Evolutionary conservation across 192 early-diverging fungal genomes (phyloP), one percentile per base, ranked within the genome.

Genomic region (Podila epigama): DNA sequence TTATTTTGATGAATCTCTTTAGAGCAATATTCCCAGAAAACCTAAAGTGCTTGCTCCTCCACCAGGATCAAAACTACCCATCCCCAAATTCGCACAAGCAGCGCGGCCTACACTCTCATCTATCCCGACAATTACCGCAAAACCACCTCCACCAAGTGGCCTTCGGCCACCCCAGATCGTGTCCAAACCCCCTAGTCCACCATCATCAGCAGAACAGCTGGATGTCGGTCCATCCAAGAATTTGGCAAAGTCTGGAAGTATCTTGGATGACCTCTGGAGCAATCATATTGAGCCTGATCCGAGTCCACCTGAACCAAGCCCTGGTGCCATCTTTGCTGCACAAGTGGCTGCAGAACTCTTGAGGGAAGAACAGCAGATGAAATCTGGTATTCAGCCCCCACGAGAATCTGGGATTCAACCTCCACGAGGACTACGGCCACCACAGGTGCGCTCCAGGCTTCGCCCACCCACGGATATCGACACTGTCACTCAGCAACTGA

Each of bases 11-110:
- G n/a, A n/a, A n/a, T n/a, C n/a, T n/a, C n/a, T n/a, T n/a, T 56
- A 77, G 72, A 77, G 68, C 37, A 77, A 77, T 39, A 68, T 77
- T n/a, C 72, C 72, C 25, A 57, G 72, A 29, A 77, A 77, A 42
- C 72, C 72, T 10, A 58, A 59, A 20, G 60, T 63, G 5, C 44
- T 77, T 6, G 65, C 72, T n/a, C 72, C 66, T 22, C 65, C 72
- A 15, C 65, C 72, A 11, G 72, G 72, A 11, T 77, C 72, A 31
- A 55, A 51, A 34, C 35, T 77, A 4, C 72, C 72, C 34, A 59
- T 77, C 28, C 72, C 66, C 22, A 58, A 60, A 25, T 57, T 65
- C 4, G 55, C 51, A 6, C 35, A 36, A 13, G 58, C 58, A 36
- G 54, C 6, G 18, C 28, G 22, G 20, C 32, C 55, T n/a, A 12